Base-by-base conservation (phyloP, 805 yeast species). In the Wickerhamiella lipophila region DNA sequence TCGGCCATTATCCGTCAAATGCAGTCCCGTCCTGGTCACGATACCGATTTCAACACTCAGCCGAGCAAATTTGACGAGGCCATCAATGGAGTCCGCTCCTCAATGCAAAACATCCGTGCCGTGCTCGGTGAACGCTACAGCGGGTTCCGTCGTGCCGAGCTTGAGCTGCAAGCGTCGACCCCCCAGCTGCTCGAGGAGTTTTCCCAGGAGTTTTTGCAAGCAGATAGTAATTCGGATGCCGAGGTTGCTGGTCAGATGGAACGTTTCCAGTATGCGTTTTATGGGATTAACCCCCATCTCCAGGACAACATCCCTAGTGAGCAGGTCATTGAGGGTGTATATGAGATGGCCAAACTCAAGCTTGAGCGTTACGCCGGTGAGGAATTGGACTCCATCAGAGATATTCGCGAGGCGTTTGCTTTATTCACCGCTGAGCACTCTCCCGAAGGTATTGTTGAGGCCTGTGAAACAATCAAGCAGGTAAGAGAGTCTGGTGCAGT, bases 81-180 rank as follows among this genome's bases (percentile, higher is more conserved):
- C 7, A 61, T 69, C 29, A 73, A 71, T 9, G 67, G 68, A 48
- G 68, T 82, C 38, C 70, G 77, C 55, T 68, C 71, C 29, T 74
- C 87, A 1, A 79, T 83, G 86, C 72, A 78, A 77, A 73, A 84
- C 57, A 84, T 89, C 58, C 81, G 85, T 62, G 89, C 82, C 62
- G 95, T 85, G 3, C 70, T 89, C 41, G 77, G 85, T 55, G 98
- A 89, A 66, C 76, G 98, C 61, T 82, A 81, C 55, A 76, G 76
- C 51, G 78, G 88, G 0, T 77, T 74, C 59, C 77, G 74, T 54
- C 70, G 78, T 51, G 84, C 81, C 1, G 65, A 66, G 19, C 68
- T 77, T 47, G 63, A 64, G 8, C 43, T 51, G 32, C 49, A 39
- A 13, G 63, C 65, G 7, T 67, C 69, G 49, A 76, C 76, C 52